Percentiles rank a stretch among this genome's conserved stretches.
These are phyloP conservation scores for Ashbya aceris DNA, from an alignment of 1,139 yeast genomes.

Conservation along the genomic window DNA sequence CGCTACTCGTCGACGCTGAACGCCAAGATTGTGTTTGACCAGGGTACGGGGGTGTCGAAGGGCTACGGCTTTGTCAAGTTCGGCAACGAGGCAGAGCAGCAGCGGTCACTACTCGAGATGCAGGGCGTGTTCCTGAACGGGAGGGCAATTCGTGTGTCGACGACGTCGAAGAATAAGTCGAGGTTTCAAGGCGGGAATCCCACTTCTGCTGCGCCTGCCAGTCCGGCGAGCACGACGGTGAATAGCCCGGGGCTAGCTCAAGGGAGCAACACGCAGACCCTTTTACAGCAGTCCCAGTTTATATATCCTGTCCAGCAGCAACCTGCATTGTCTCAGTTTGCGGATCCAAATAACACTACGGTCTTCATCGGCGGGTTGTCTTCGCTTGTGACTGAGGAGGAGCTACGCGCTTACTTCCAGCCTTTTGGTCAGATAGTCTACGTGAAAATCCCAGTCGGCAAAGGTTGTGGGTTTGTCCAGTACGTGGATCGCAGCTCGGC, in stretches of 20 bases:
- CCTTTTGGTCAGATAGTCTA: slow-evolving; percentile 80
- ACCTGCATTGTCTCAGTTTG: slow-evolving; percentile 42
- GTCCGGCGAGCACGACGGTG: slow-evolving; percentile 4
- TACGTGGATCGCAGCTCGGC: slow-evolving; percentile 73
- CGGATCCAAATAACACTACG: slow-evolving; percentile 80
- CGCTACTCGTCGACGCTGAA: slow-evolving; percentile 55
- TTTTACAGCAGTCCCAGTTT: slow-evolving; percentile 17
- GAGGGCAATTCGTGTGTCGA: slow-evolving; percentile 62
- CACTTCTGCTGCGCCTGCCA: slow-evolving; percentile 11
- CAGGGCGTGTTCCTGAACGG: slow-evolving; percentile 70
- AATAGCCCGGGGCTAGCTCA: slow-evolving; percentile 5
- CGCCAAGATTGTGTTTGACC: slow-evolving; percentile 71
- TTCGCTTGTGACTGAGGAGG: slow-evolving; percentile 65
- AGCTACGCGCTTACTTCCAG: slow-evolving; percentile 62
- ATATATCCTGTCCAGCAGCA: slow-evolving; percentile 20
- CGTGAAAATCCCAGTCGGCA: slow-evolving; percentile 84
- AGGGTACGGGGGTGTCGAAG: slow-evolving; percentile 58
- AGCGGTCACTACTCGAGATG: slow-evolving; percentile 59
- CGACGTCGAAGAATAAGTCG: slow-evolving; percentile 33
- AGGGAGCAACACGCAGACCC: slow-evolving; percentile 7
- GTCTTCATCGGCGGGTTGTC: slow-evolving; percentile 92
- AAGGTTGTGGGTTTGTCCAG: slow-evolving; percentile 91
- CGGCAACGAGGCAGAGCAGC: slow-evolving; percentile 52
- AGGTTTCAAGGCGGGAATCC: slow-evolving; percentile 26
- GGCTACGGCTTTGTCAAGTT: slow-evolving; percentile 74